Evolutionary conservation across 2,329 filamentous ascomycete species (phyloP), one percentile per base, ranked within the genome.

Genomic region (Clonostachys byssicola): DNA sequence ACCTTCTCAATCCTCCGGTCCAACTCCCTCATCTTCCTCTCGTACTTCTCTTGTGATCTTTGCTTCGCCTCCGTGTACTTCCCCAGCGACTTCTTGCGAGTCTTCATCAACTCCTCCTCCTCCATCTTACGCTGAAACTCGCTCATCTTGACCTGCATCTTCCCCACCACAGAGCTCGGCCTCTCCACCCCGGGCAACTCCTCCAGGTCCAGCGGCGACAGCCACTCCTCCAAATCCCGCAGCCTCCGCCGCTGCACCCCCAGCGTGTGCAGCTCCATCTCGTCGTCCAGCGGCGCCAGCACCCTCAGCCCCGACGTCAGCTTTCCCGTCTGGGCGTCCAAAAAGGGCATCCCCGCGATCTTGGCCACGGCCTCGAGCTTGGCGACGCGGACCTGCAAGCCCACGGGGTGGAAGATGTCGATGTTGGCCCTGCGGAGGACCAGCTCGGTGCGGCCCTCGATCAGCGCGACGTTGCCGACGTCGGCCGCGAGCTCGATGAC

Each of bases 301-400:
- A 56, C 30, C 5, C 34, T 34, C 12, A 52, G 30, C 5, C 42
- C 45, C 42, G 50, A 52, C 13, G 50, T 40, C 5, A 53, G 34
- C 10, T 49, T 52, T 12, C 50, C 53, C 2, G 5, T 30, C n/a
- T 46, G 43, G 7, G 17, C 47, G 40, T 55, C 41, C 3, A 55
- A 44, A 5, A 55, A 44, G 9, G 54, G 54, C 34, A 56, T 54
- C 3, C 44, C 44, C 7, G 46, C 48, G 10, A 56, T 17, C 34
- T 47, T 47, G 10, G 54, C 54, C 13, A 56, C 46, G 5, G 52
- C 53, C 12, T 55, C 53, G 3, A 56, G 47, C 46, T 47, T 52
- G 9, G 53, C 53, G 9, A 56, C 43, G 33, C 51, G 46, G 1
- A 44, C 49, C 40, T 52, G 44, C 2, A 56, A 39, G 3, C 54